Base-by-base conservation (phyloP, 2,329 filamentous ascomycete genomes). In the Colletotrichum sp. region DNA sequence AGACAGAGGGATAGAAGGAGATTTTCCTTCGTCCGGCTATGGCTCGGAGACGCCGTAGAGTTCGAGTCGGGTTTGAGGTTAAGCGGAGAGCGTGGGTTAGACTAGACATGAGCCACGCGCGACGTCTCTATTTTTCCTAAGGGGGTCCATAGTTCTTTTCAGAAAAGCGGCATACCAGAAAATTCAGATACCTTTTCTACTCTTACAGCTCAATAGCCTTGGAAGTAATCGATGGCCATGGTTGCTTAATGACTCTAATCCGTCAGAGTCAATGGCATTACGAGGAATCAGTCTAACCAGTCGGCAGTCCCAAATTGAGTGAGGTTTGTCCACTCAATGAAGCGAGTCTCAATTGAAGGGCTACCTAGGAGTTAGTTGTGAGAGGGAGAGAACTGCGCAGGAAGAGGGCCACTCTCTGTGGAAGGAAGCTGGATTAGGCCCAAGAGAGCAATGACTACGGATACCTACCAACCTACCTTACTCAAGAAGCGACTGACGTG, bases 131-230 rank as follows among this genome's bases (percentile, higher is more conserved):
- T 15, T 44, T 52, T 52, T 63, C 63, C 44, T 21, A 5, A 44
- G 13, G n/a, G 32, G 63, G 16, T 30, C 67, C 52, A 36, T 28
- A 71, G 39, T 44, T 44, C 30, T 39, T 64, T 16, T 64, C 39
- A 36, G 5, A 63, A 72, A 76, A 76, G 73, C 63, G 69, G 44
- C 57, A 67, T 57, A 72, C 69, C 55, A 63, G 39, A 36, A 59
- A 60, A 30, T 49, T 66, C 64, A 59, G 60, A 64, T 26, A 39
- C 32, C 7, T 32, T 32, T 34, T 30, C 28, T 13, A 34, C 30
- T n/a, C 28, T 62, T 13, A 32, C 8, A 32, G 60, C 24, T 64
- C 7, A 9, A 24, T 18, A 21, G 30, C 5, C 21, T 59, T 28
- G 49, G 18, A 49, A 49, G 9, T n/a, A 6, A 49, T n/a, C 9